Evolutionary conservation across 129 eudicot genomes (phyloP), one percentile per base, ranked within the genome.

Genomic region (Lonicera japonica): DNA sequence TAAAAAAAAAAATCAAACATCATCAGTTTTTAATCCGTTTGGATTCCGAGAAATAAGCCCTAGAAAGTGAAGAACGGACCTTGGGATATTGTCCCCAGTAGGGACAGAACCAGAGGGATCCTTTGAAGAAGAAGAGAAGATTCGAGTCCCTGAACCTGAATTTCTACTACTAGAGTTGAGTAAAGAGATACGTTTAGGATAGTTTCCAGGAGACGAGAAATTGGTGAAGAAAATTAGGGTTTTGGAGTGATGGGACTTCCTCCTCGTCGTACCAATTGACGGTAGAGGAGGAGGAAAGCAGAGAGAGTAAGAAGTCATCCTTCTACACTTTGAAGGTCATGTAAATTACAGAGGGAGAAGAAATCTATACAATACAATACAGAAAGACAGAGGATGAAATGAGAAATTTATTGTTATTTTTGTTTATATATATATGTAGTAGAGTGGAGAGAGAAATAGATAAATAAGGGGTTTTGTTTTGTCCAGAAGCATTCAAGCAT

Each of bases 281-380:
- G 56, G 73, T 29, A 20, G 70, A 54, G 39, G 71, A 61, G n/a
- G 70, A 54, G 39, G 71, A 61, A 61, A 79, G 63, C 57, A 65
- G 39, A 80, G 62, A 68, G 72, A 80, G 48, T 70, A 14, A 51
- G 86, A 73, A 52, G 70, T 68, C 89, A 82, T 82, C 51, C 22
- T 58, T 53, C 58, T 64, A 11, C 4, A 1, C 36, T n/a, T n/a
- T n/a, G n/a, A n/a, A 6, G 36, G 6, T 29, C 36, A 29, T 29
- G 4, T 6, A 29, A 29, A 54, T 54, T 54, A 0, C 0, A 21
- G 25, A 54, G 0, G 19, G n/a, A 54, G 25, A 54, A 52, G 6
- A 20, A 10, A 54, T 0, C 21, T 23, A 50, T 16, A 29, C 18
- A 25, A 57, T 4, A 57, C 12, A n/a, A n/a, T 57, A 24, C 0